These are phyloP conservation scores for Metschnikowia vanudenii DNA, from an alignment of 805 yeast species.

Conservation along the genomic window DNA sequence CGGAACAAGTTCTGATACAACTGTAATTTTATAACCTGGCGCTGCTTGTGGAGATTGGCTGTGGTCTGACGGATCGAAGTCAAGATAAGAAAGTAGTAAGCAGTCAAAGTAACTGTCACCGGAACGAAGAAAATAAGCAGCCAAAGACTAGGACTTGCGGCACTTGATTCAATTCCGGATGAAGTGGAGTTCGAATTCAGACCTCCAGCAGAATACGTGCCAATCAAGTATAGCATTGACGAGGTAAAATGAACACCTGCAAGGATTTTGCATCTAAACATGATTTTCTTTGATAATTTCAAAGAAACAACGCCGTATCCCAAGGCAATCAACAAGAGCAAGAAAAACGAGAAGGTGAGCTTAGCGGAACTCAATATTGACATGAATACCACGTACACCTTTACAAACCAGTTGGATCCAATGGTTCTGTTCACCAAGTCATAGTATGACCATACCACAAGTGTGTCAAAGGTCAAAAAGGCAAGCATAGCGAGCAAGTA, in stretches of 20 bases:
- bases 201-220: conserved; percentile 33
- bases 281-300: conserved; percentile 67
- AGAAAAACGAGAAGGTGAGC: conserved; percentile 82
- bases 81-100: conserved; percentile 73
- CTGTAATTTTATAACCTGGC: conserved; percentile 85
- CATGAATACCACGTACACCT: conserved; percentile 68
- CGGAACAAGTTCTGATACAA: conserved; percentile 81
- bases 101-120: conserved; percentile 61
- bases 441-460: conserved; percentile 88
- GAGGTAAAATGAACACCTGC: conserved; percentile 41
- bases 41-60: conserved; percentile 70
- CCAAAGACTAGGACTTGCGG: conserved; percentile 48
- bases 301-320: conserved; percentile 96
- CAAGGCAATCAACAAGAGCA: conserved; percentile 77
- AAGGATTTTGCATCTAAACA: conserved; percentile 57
- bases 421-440: conserved; percentile 69
- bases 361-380: conserved; percentile 78
- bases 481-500: conserved; percentile 84
- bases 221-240: conserved; percentile 33
- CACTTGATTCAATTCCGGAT: conserved; percentile 56
- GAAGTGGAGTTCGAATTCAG: conserved; percentile 24
- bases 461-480: conserved; percentile 78
- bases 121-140: conserved; percentile 69
- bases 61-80: conserved; percentile 74
- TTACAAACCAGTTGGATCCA: conserved; percentile 56